Percentiles rank a stretch among this genome's conserved stretches.
Evolutionary conservation across 2,329 filamentous ascomycete genomes (phyloP).

Genomic region (Colletotrichum magnum): DNA sequence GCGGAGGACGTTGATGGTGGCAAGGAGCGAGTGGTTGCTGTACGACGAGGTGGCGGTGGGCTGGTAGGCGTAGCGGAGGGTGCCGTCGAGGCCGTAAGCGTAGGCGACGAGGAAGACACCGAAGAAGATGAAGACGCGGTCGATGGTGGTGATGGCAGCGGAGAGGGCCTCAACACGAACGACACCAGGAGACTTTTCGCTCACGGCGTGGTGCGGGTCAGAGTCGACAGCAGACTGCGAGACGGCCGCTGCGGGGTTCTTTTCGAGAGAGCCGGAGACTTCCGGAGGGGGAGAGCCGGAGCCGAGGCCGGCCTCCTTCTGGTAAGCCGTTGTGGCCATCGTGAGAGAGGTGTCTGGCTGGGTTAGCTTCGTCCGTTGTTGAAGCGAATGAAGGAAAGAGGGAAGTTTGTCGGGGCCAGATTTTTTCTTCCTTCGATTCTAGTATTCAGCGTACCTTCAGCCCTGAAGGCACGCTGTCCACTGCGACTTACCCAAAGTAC

Average conservation of each 20-base stretch:
- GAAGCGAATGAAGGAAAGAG: not conserved
- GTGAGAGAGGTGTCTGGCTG: not conserved
- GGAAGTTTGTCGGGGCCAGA: not conserved
- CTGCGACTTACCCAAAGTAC: not conserved
- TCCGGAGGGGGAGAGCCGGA: constrained; percentile 4
- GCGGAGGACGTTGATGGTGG: constrained; percentile 71
- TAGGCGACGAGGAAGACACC: constrained; percentile 75
- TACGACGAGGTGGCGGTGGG: constrained; percentile 67
- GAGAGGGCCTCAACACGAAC: constrained; percentile 71
- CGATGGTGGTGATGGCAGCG: constrained; percentile 63
- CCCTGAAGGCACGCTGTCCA: too few species aligned
- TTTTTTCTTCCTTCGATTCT: too few species aligned
- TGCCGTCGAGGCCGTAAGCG: constrained; percentile 73
- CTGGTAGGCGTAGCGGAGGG: constrained; percentile 69
- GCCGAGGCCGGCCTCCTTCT: constrained; percentile 17
- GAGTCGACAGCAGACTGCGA: not conserved
- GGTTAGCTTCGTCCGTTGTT: too few species aligned
- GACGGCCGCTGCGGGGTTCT: constrained; percentile 3
- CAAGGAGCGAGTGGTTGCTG: constrained; percentile 66
- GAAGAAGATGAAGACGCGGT: constrained; percentile 71
- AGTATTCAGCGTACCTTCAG: too few species aligned
- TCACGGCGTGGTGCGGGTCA: constrained; percentile 40
- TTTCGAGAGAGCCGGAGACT: constrained; percentile 10
- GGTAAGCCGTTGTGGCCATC: constrained; percentile 19
- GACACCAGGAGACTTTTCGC: constrained; percentile 65